A percentile compares a stretch with the other conserved stretches of the same genome.
Evolutionary conservation across 208 protist genomes (phyloP).

Genomic region (Wallacemonas sp.): DNA sequence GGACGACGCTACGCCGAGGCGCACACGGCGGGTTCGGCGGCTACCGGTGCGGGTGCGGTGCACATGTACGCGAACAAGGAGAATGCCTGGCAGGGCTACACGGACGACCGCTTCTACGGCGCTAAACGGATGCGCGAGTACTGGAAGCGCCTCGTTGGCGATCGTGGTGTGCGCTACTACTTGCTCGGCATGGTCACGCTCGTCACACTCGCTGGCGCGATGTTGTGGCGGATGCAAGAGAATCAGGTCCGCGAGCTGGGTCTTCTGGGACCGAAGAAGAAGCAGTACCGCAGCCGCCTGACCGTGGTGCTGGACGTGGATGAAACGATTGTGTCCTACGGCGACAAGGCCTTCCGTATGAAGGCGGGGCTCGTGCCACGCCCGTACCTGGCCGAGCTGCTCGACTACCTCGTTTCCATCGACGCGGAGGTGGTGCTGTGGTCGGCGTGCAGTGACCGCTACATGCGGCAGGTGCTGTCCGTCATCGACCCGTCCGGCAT

Average conservation of each 20-base stretch:
- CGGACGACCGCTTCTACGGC: conserved; percentile 82
- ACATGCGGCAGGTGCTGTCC: conserved; percentile 83
- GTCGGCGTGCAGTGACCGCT: conserved; percentile 81
- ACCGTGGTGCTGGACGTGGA: conserved; percentile 89
- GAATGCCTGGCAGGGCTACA: conserved; percentile 80
- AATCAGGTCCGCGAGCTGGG: conserved; percentile 39
- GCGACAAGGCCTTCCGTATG: conserved; percentile 88
- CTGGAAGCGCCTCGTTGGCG: conserved; percentile 58
- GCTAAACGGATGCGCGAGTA: conserved; percentile 78
- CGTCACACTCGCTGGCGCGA: conserved; percentile 33
- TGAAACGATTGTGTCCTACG: conserved; percentile 88
- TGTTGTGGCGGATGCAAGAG: conserved; percentile 68
- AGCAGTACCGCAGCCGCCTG: conserved; percentile 73
- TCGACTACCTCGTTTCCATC: conserved; percentile 84
- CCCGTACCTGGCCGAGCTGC: conserved; percentile 81
- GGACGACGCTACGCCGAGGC: conserved; percentile 22
- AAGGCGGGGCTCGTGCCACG: conserved; percentile 77
- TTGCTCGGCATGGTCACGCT: conserved; percentile 66
- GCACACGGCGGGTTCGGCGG: conserved; percentile 16
- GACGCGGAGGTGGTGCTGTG: conserved; percentile 90
- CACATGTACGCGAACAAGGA: conserved; percentile 91
- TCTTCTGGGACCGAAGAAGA: conserved; percentile 80
- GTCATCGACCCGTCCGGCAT: conserved; percentile 81
- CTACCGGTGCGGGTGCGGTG: conserved; percentile 24
- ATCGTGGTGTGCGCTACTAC: conserved; percentile 80